These are phyloP conservation scores for Picea glauca DNA, from an alignment of 75 land plant species.

Conservation along the genomic window DNA sequence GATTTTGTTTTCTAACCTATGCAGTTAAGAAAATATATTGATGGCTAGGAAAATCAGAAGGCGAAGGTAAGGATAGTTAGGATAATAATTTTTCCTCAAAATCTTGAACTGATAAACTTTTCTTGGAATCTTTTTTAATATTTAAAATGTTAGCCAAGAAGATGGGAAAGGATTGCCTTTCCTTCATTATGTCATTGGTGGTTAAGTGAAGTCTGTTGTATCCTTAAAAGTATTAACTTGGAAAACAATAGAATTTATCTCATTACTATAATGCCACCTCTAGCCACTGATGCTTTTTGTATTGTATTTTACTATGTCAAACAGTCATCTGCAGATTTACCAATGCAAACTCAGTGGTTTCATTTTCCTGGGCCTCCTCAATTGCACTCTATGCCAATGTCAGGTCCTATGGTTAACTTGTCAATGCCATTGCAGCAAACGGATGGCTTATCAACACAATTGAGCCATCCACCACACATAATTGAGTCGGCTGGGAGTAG, in stretches of 20 bases:
- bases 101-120: background rate
- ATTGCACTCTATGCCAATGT: constrained; percentile 27
- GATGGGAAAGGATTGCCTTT: background rate
- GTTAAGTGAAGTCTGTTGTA: background rate
- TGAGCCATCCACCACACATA: constrained; percentile 15
- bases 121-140: constrained; percentile 2
- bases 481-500: constrained; percentile 28
- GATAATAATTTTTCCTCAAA: too few relatives aligned
- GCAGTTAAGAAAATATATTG: background rate
- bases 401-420: constrained; percentile 34
- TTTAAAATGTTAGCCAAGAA: background rate
- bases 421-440: constrained; percentile 49
- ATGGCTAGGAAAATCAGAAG: background rate
- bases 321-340: constrained; percentile 47
- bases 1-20: background rate
- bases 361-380: constrained; percentile 42
- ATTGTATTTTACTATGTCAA: background rate
- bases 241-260: background rate
- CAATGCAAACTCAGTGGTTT: constrained; percentile 68
- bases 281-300: background rate
- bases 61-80: too few relatives aligned
- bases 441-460: constrained; percentile 21
- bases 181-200: background rate
- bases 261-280: background rate
- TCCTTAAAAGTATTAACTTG: background rate